A percentile compares a stretch with the other conserved stretches of the same genome.
phyloP scores from a whole-genome alignment of 768 basidiomycete genomes.

The Trametes punicea region DNA sequence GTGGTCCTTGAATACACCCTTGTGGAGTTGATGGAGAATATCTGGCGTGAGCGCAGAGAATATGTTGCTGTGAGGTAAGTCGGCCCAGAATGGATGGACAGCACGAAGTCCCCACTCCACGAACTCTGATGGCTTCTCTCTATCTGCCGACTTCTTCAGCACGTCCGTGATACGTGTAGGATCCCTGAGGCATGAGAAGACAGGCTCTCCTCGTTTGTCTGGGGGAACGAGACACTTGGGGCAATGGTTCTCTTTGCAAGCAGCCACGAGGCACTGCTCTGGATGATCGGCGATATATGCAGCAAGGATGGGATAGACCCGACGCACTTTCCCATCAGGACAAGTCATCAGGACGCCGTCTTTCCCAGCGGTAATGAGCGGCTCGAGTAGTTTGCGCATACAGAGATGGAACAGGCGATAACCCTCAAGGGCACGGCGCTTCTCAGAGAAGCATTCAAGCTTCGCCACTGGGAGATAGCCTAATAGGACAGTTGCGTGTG shows the following conservation, averaged over 20 bases:
- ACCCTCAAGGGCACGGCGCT: slow-evolving; percentile 5
- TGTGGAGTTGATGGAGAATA: slow-evolving; percentile 46
- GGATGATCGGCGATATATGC: slow-evolving; percentile 28
- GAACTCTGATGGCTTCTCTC: slow-evolving; percentile 4
- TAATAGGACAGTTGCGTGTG: slow-evolving; percentile 22
- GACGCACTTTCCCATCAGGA: slow-evolving; percentile 22
- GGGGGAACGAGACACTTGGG: slow-evolving; percentile 22
- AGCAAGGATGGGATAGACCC: slow-evolving; percentile 25
- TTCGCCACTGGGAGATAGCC: slow-evolving; percentile 33
- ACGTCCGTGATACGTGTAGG: neutral
- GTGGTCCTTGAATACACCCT: slow-evolving; percentile 47
- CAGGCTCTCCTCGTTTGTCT: slow-evolving; percentile 13
- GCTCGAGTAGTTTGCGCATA: slow-evolving; percentile 22
- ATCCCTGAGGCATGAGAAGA: neutral
- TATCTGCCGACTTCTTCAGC: neutral
- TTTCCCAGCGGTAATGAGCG: slow-evolving; percentile 20
- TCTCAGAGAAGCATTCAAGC: slow-evolving; percentile 25
- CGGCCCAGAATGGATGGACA: slow-evolving; percentile 39
- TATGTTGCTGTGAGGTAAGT: slow-evolving; percentile 40
- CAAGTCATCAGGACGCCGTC: slow-evolving; percentile 25
- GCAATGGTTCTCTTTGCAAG: slow-evolving; percentile 21
- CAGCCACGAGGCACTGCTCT: slow-evolving; percentile 27
- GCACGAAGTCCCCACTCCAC: slow-evolving; percentile 12
- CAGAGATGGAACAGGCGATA: slow-evolving; percentile 28
- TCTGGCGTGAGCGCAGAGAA: slow-evolving; percentile 37